Conservation (phyloP, 176 grass and related monocot species). For the Oryza australiensis region DNA sequence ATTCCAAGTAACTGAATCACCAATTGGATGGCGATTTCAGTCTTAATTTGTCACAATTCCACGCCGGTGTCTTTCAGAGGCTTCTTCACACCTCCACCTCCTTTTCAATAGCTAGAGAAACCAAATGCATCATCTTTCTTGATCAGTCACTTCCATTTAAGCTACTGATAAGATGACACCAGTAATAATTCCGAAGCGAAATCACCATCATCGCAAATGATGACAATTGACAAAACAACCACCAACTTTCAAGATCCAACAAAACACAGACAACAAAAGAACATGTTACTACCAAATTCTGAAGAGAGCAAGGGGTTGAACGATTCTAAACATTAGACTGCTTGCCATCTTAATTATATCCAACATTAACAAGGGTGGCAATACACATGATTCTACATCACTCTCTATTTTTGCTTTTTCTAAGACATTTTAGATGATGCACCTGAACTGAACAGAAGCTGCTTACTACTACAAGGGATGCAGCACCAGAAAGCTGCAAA, state of each 20-base stretch:
- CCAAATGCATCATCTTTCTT: background rate
- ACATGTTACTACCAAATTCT: background rate
- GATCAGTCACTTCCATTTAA: background rate
- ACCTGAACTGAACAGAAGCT: constrained; percentile 27
- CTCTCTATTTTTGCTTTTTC: constrained; percentile 16
- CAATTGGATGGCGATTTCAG: too few relatives aligned
- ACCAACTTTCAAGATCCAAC: background rate
- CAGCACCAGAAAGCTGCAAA: background rate
- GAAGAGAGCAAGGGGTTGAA: background rate
- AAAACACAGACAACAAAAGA: background rate
- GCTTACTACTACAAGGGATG: constrained; percentile 6
- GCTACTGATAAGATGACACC: background rate
- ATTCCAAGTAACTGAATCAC: too few relatives aligned
- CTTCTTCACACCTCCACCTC: background rate
- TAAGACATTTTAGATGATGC: constrained; percentile 32
- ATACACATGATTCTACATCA: constrained; percentile 10
- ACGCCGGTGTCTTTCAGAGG: background rate
- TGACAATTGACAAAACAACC: background rate
- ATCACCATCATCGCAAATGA: background rate
- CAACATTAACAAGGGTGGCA: constrained; percentile 32
- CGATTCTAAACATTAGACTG: constrained; percentile 26
- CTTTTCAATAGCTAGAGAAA: background rate
- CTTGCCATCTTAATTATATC: constrained; percentile 36
- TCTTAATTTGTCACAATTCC: background rate
- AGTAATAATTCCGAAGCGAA: background rate